Percentiles rank a stretch among this genome's conserved stretches.
phyloP scores from a whole-genome alignment of 768 basidiomycete species.

The Trametes maxima region DNA sequence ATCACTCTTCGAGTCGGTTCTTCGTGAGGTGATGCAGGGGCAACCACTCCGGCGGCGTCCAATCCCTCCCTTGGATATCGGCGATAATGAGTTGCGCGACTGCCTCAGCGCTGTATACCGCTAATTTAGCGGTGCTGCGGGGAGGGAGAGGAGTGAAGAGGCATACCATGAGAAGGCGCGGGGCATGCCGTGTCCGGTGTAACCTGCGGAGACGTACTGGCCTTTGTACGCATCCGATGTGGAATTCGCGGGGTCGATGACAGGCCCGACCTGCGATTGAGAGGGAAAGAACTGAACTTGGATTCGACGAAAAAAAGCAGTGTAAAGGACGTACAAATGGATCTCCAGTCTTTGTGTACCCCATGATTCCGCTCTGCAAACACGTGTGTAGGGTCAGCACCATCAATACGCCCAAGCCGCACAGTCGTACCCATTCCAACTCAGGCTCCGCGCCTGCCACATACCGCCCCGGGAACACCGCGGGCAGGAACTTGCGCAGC shows the following conservation, averaged over 20 bases:
- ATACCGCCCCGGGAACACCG: constrained; percentile 57
- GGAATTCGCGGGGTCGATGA: constrained; percentile 38
- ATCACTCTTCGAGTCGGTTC: constrained; percentile 10
- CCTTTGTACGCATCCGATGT: constrained; percentile 41
- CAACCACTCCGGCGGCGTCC: constrained; percentile 63
- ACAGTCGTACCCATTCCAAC: constrained; percentile 74
- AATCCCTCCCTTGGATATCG: constrained; percentile 45
- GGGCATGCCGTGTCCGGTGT: constrained; percentile 81
- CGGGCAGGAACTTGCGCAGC: constrained; percentile 62
- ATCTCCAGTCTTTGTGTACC: constrained; percentile 58
- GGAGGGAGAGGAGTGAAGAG: neutral
- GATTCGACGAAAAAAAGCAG: neutral
- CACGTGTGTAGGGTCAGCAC: neutral
- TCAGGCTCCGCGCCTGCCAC: constrained; percentile 55
- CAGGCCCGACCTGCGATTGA: constrained; percentile 59
- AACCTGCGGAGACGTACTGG: constrained; percentile 75
- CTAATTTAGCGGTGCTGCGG: neutral
- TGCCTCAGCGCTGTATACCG: constrained; percentile 54
- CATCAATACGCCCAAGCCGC: neutral
- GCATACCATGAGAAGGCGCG: constrained; percentile 70
- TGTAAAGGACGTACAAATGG: constrained; percentile 60
- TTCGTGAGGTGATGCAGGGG: constrained; percentile 44
- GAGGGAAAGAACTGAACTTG: neutral
- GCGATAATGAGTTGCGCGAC: constrained; percentile 60
- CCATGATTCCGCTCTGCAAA: constrained; percentile 84